Evolutionary conservation across 23 red algal genomes (phyloP).

Genomic region (Pyropia haitanensis): DNA sequence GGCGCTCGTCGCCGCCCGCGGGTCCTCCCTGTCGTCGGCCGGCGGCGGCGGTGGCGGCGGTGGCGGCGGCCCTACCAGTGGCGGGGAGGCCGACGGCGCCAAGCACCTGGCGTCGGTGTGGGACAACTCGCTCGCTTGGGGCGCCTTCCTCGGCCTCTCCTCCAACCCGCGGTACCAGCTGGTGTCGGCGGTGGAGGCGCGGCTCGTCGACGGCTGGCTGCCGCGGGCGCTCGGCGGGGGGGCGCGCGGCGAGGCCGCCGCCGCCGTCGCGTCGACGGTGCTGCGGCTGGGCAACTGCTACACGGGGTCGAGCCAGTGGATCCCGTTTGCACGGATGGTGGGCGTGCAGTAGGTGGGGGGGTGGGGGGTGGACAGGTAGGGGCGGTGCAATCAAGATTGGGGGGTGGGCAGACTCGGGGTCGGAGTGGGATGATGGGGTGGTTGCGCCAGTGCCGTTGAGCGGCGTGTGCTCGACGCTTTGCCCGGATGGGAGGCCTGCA

Average conservation of each 20-base stretch:
- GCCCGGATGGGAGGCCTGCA: conserved; percentile 63
- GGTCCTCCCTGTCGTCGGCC: not conserved
- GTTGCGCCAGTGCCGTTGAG: too few relatives aligned
- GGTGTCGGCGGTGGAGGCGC: conserved; percentile 59
- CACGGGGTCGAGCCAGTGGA: conserved; percentile 73
- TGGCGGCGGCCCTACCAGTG: not conserved
- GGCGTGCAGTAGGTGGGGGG: conserved; percentile 55
- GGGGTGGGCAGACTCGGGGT: too few relatives aligned
- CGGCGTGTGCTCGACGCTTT: too few relatives aligned
- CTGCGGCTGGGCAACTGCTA: conserved; percentile 77
- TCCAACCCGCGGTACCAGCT: conserved; percentile 72
- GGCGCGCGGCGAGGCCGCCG: conserved; percentile 15
- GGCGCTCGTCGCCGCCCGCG: conserved; percentile 27
- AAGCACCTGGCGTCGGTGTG: conserved; percentile 70
- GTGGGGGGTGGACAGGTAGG: too few relatives aligned
- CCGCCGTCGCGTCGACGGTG: conserved; percentile 25
- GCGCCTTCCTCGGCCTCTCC: conserved; percentile 58
- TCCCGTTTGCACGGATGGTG: conserved; percentile 55
- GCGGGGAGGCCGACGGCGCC: conserved; percentile 2
- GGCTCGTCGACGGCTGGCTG: conserved; percentile 32
- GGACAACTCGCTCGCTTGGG: conserved; percentile 65
- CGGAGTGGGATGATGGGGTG: too few relatives aligned
- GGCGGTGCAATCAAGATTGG: too few relatives aligned
- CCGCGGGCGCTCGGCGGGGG: conserved; percentile 2
- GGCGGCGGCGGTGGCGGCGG: conserved; percentile 1